Evolutionary conservation across 805 yeast genomes (phyloP).

Genomic region (Diddensiella caesifluorescens): DNA sequence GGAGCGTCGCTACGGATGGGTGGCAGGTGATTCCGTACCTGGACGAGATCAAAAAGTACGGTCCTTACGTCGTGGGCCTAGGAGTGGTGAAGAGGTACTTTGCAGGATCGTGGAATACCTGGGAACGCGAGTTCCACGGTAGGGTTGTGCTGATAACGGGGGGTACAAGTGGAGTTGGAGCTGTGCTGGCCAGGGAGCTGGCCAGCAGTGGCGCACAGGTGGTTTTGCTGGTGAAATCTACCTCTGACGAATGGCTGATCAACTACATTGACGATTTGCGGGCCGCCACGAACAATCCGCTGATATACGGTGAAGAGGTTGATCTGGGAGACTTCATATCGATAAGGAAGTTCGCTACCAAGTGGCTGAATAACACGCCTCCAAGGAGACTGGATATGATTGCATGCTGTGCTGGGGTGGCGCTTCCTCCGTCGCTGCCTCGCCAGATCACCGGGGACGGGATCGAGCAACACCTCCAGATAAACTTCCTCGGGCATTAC

Average conservation of each 20-base stretch:
- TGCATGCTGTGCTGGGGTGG: conserved; percentile 80
- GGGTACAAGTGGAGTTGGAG: conserved; percentile 92
- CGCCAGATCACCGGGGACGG: conserved; percentile 75
- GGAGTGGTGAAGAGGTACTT: conserved; percentile 63
- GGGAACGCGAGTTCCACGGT: conserved; percentile 93
- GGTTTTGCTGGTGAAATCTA: conserved; percentile 60
- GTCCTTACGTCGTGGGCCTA: conserved; percentile 47
- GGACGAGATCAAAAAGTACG: conserved; percentile 49
- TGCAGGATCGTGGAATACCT: conserved; percentile 74
- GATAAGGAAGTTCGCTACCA: conserved; percentile 84
- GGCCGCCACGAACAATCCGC: conserved; percentile 56
- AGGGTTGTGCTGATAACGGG: conserved; percentile 62
- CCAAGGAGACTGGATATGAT: conserved; percentile 90
- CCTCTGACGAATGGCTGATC: conserved; percentile 65
- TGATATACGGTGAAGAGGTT: conserved; percentile 88
- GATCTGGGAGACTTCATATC: conserved; percentile 70
- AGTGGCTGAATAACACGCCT: conserved; percentile 86
- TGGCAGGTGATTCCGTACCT: conserved; percentile 72
- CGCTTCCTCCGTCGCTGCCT: conserved; percentile 61
- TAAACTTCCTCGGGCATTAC: conserved; percentile 75
- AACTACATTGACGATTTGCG: conserved; percentile 79
- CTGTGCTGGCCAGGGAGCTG: conserved; percentile 63
- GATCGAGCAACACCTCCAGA: conserved; percentile 75
- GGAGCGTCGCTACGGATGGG: conserved; percentile 67
- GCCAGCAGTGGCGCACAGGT: conserved; percentile 85